A percentile compares a stretch with the other conserved stretches of the same genome.
Conservation (phyloP, 2,329 filamentous ascomycete species). For the Arthroderma uncinatum region DNA sequence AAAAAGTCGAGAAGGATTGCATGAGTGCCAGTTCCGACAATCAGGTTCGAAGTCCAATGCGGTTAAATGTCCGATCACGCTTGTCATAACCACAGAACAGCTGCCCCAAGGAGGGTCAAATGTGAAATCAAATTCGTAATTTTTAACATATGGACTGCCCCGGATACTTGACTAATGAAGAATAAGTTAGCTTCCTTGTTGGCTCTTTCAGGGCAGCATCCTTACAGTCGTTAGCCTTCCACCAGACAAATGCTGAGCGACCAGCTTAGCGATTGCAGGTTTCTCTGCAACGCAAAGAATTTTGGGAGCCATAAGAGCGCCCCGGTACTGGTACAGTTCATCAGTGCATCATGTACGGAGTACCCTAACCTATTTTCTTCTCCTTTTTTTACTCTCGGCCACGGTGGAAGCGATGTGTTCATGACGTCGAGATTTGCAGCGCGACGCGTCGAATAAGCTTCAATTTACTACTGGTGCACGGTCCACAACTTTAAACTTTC, state of each 20-base stretch:
- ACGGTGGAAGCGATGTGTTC: background rate
- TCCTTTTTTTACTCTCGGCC: background rate
- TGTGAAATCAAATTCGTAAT: slow-evolving; percentile 83
- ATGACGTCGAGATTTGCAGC: background rate
- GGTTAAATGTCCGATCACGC: slow-evolving; percentile 79
- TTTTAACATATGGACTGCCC: slow-evolving; percentile 72
- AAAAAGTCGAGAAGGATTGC: slow-evolving; percentile 68
- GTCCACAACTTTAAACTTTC: slow-evolving; percentile 9
- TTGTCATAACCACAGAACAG: slow-evolving; percentile 86
- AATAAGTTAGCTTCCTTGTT: background rate
- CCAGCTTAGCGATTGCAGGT: slow-evolving; percentile 89
- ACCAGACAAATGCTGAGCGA: slow-evolving; percentile 78
- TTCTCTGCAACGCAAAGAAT: slow-evolving; percentile 75
- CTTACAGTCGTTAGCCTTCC: slow-evolving; percentile 59
- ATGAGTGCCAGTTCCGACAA: slow-evolving; percentile 70
- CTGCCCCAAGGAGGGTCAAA: slow-evolving; percentile 71
- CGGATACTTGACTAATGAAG: slow-evolving; percentile 27
- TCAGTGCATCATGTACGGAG: background rate
- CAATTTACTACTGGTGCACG: background rate
- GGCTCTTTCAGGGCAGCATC: slow-evolving; percentile 12
- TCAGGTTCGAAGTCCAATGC: slow-evolving; percentile 62
- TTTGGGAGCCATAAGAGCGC: slow-evolving; percentile 34
- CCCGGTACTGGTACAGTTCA: background rate
- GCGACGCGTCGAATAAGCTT: background rate
- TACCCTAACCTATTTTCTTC: background rate